Conservation (phyloP, 768 basidiomycete genomes). For the Chalciporus chontae region DNA sequence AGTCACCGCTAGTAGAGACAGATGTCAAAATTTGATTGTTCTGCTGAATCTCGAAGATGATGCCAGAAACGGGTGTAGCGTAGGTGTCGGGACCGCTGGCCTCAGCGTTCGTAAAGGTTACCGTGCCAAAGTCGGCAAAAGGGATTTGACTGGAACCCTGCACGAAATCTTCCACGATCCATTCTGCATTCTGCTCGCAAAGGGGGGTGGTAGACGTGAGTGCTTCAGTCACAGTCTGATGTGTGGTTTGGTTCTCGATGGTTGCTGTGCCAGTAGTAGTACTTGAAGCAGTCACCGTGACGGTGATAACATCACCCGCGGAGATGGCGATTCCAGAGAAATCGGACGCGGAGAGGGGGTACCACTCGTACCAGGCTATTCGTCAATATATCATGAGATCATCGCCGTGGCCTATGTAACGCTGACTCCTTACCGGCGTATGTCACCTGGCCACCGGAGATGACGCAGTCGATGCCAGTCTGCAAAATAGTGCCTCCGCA, state of each 20-base stretch:
- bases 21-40: no score
- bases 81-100: no score
- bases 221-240: background rate
- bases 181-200: constrained; percentile 8
- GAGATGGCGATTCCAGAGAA: constrained; percentile 3
- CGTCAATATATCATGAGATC: background rate
- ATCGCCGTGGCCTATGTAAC: no score
- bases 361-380: constrained; percentile 15
- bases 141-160: no score
- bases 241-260: constrained; percentile 3
- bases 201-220: background rate
- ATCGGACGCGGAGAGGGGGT: background rate
- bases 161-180: constrained; percentile 8
- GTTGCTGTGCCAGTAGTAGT: background rate
- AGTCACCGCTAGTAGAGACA: background rate
- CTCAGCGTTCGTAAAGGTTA: no score
- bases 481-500: constrained; percentile 3
- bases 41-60: no score
- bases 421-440: constrained; percentile 1
- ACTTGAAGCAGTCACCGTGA: background rate
- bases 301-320: constrained; percentile 8
- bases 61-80: no score
- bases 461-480: constrained; percentile 1
- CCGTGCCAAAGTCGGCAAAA: no score
- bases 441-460: background rate